Evolutionary conservation across 345 rosid genomes (phyloP), one percentile per base, ranked within the genome.

Genomic region (Gossypioides kirkii): DNA sequence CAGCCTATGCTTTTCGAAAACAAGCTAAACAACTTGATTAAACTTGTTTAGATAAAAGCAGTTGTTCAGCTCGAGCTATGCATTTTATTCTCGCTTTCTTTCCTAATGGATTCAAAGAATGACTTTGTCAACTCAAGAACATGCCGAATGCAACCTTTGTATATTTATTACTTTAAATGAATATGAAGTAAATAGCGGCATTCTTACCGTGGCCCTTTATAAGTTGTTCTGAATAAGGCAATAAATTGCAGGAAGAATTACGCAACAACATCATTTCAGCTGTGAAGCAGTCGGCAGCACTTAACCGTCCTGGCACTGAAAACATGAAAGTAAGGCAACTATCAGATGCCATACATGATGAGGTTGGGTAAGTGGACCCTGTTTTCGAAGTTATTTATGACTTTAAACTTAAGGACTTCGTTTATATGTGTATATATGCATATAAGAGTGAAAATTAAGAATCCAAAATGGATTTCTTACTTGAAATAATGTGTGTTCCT

Each of bases 261-360:
- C 89, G 97, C 60, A 81, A 79, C 82, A 85, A 70, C 71, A 79
- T 94, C 74, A 79, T 89, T 7, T 85, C 86, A 36, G 67, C 82
- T 36, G 94, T 94, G 76, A 90, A 85, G 85, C 90, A 89, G 80
- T 88, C 98, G 53, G 77, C 84, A 22, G 92, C 89, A 2, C 82
- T 90, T 71, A 86, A 84, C 53, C 80, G 80, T 45, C 74, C 78
- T 0, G 89, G 89, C 70, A 85, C 90, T 78, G 95, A 81, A 71
- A 85, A 71, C 73, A 80, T 94, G 97, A 92, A 86, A 80, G 88
- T 89, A 41, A 89, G 98, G 61, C 98, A 94, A 77, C 91, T 94
- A 77, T 92, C 91, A 70, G 97, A 94, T 90, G 86, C 89, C 9
- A 90, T 92, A 23, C 86, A 82, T 73, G 87, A 90, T 71, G 97